Conservation (phyloP, 2,329 filamentous ascomycete genomes). For the Ophiostoma sp. region DNA sequence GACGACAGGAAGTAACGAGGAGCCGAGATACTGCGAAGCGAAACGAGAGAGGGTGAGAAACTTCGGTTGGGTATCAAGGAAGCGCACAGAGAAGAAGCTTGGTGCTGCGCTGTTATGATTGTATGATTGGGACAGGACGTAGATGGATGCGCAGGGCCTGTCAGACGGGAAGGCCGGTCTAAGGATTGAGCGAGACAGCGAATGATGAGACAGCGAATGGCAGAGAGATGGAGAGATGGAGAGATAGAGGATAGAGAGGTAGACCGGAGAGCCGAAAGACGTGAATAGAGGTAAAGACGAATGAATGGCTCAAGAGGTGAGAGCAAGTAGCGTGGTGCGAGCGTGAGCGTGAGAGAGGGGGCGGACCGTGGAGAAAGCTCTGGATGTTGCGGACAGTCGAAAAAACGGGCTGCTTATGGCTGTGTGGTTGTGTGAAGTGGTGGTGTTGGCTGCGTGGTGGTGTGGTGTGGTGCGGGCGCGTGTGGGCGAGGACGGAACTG, state of each 20-base stretch:
- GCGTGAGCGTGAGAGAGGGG: background rate
- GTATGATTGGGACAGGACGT: background rate
- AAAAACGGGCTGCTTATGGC: background rate
- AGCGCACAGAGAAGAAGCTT: background rate
- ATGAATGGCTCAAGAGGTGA: background rate
- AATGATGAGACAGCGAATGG: background rate
- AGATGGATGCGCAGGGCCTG: background rate
- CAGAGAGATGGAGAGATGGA: background rate
- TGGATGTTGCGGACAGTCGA: background rate
- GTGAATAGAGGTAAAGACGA: background rate
- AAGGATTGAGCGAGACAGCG: background rate
- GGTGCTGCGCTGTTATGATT: background rate
- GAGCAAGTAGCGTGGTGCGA: background rate
- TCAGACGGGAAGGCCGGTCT: slow-evolving; percentile 1
- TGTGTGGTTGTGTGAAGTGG: background rate
- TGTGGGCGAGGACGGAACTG: background rate
- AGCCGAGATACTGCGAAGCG: no score
- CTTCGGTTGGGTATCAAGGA: background rate
- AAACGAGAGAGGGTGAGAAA: background rate
- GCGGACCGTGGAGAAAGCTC: slow-evolving; percentile 1
- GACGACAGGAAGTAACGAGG: no score
- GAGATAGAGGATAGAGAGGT: no score
- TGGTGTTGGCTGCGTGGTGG: background rate
- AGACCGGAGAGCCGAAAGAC: background rate
- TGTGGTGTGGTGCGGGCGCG: background rate